These are phyloP conservation scores for Pleurotus giganteus DNA, from an alignment of 768 basidiomycete species.

Conservation along the genomic window DNA sequence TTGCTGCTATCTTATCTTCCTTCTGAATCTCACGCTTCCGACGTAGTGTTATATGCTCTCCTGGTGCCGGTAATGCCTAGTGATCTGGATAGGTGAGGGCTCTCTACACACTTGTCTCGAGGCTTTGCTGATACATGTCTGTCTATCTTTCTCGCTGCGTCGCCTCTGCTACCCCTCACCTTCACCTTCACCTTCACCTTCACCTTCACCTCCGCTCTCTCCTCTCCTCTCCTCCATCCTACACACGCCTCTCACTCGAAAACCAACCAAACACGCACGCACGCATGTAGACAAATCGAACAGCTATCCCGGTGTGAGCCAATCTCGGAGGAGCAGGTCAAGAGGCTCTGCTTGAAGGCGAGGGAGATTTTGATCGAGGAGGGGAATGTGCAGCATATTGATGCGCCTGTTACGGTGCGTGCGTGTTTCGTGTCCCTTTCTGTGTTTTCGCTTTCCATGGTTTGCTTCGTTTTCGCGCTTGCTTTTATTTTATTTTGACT, in stretches of 20 bases:
- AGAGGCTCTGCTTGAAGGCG: slow-evolving; percentile 92
- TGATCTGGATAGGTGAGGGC: slow-evolving; percentile 58
- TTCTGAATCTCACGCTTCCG: neutral
- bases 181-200: neutral
- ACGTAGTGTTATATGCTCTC: neutral
- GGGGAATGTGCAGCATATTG: slow-evolving; percentile 94
- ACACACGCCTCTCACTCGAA: neutral
- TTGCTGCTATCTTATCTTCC: too few species aligned
- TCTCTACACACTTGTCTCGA: too few species aligned
- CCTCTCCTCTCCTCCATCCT: neutral
- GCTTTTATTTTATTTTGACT: too few species aligned
- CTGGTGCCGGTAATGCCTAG: slow-evolving; percentile 40
- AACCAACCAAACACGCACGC: too few species aligned
- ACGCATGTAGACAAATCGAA: slow-evolving; percentile 77
- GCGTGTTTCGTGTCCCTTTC: slow-evolving; percentile 22
- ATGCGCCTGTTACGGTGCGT: slow-evolving; percentile 91
- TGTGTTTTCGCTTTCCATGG: slow-evolving; percentile 1
- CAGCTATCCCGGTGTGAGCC: slow-evolving; percentile 92
- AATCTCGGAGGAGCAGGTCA: slow-evolving; percentile 95
- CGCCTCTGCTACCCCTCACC: too few species aligned
- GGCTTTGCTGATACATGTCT: too few species aligned
- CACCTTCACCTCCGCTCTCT: neutral
- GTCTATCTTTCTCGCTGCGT: too few species aligned
- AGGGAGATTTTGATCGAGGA: slow-evolving; percentile 97
- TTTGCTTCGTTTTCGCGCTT: too few species aligned